Percentiles rank a stretch among this genome's conserved stretches.
Conservation (phyloP, 805 yeast genomes). For the Teunomyces kruisii region DNA sequence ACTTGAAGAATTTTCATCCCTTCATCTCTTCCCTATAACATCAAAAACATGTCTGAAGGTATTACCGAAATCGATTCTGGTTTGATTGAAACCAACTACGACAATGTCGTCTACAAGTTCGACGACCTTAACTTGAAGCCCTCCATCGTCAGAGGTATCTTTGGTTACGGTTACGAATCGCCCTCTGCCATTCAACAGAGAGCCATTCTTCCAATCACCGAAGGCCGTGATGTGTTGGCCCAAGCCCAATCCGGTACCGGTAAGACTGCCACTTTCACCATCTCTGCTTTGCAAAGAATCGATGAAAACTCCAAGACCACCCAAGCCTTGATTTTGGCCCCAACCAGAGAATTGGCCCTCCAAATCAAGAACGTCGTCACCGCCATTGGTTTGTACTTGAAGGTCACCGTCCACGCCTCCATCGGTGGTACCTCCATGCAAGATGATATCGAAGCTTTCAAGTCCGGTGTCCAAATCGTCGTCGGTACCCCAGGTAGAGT, state of each 20-base stretch:
- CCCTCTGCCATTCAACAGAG: constrained; percentile 98
- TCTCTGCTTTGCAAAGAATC: constrained; percentile 85
- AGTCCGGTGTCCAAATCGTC: constrained; percentile 83
- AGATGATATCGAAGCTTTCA: constrained; percentile 73
- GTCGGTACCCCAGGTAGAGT: constrained; percentile 99
- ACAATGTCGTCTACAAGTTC: constrained; percentile 73
- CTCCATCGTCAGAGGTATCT: constrained; percentile 72
- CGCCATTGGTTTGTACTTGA: constrained; percentile 85
- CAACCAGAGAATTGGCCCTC: constrained; percentile 93
- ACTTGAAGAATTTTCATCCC: constrained; percentile 13
- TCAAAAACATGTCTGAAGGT: constrained; percentile 57
- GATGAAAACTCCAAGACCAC: constrained; percentile 71
- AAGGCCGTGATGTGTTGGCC: constrained; percentile 93
- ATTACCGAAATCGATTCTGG: constrained; percentile 78
- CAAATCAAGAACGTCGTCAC: constrained; percentile 89
- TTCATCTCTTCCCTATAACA: constrained; percentile 1
- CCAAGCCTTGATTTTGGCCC: constrained; percentile 90
- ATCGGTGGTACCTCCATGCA: constrained; percentile 90
- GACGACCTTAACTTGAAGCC: constrained; percentile 77
- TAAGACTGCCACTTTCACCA: constrained; percentile 97
- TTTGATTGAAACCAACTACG: constrained; percentile 92
- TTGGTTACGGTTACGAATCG: constrained; percentile 88
- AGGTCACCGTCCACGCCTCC: constrained; percentile 83
- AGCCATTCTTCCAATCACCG: constrained; percentile 92
- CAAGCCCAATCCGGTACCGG: constrained; percentile 99